Conservation (phyloP, 2,329 filamentous ascomycete genomes). For the Fusarium temperatum region DNA sequence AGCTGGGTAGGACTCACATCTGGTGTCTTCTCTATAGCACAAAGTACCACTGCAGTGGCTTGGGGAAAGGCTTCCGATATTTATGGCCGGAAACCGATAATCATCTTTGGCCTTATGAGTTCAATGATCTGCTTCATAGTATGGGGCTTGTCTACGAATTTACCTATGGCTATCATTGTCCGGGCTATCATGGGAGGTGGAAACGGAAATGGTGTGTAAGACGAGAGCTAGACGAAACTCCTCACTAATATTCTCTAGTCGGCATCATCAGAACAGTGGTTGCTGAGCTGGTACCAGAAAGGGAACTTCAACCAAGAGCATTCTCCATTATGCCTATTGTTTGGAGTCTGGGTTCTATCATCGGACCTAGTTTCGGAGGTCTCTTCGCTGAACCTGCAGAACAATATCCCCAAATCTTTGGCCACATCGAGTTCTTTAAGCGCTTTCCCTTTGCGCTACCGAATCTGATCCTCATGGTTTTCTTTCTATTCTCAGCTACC, state of each 20-base stretch:
- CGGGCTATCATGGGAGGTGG: slow-evolving; percentile 82
- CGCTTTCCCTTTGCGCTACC: slow-evolving; percentile 85
- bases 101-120: slow-evolving; percentile 76
- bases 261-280: slow-evolving; percentile 93
- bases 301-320: slow-evolving; percentile 84
- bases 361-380: slow-evolving; percentile 88
- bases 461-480: slow-evolving; percentile 77
- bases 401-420: slow-evolving; percentile 77
- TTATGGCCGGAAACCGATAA: slow-evolving; percentile 83
- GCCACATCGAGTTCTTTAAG: slow-evolving; percentile 72
- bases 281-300: slow-evolving; percentile 90
- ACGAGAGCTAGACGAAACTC: background rate
- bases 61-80: slow-evolving; percentile 83
- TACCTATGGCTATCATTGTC: slow-evolving; percentile 81
- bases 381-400: slow-evolving; percentile 83
- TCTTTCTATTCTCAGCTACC: slow-evolving; percentile 81
- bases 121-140: slow-evolving; percentile 84
- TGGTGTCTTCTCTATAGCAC: slow-evolving; percentile 75
- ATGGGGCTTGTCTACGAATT: slow-evolving; percentile 83
- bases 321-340: slow-evolving; percentile 94
- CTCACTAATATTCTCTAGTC: slow-evolving; percentile 55
- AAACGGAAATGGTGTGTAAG: slow-evolving; percentile 78
- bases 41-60: slow-evolving; percentile 75
- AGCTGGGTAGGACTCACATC: slow-evolving; percentile 83
- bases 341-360: slow-evolving; percentile 87